These are phyloP conservation scores for Crotalaria pallida DNA, from an alignment of 306 rosid genomes.

Conservation along the genomic window DNA sequence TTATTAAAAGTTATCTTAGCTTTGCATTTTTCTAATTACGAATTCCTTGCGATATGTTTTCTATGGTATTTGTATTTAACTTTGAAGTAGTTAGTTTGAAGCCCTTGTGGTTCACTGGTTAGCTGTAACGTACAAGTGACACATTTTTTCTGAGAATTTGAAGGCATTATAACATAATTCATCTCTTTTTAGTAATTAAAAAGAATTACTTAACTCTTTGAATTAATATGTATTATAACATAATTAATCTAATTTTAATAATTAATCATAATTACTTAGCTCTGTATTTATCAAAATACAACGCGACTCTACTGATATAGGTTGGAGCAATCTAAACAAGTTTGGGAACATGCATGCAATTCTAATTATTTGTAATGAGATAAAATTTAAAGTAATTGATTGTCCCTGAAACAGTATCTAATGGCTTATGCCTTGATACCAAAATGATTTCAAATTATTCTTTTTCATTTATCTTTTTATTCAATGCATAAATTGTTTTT, in stretches of 20 bases:
- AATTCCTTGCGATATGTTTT: neutral
- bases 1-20: neutral
- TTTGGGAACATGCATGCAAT: neutral
- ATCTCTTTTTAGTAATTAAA: neutral
- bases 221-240: neutral
- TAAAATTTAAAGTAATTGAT: neutral
- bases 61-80: neutral
- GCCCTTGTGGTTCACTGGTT: neutral
- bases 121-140: neutral
- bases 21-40: neutral
- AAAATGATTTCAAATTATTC: neutral
- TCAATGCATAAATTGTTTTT: neutral
- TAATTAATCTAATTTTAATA: neutral
- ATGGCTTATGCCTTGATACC: neutral
- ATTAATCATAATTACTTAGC: neutral
- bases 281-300: constrained; percentile 1
- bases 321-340: neutral
- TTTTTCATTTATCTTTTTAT: neutral
- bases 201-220: neutral
- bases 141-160: neutral
- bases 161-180: neutral
- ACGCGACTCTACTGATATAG: neutral
- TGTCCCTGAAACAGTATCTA: neutral
- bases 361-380: neutral
- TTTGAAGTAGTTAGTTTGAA: neutral